Evolutionary conservation across 352 stramenopile genomes (phyloP).

Genomic region (Pythium sp.): DNA sequence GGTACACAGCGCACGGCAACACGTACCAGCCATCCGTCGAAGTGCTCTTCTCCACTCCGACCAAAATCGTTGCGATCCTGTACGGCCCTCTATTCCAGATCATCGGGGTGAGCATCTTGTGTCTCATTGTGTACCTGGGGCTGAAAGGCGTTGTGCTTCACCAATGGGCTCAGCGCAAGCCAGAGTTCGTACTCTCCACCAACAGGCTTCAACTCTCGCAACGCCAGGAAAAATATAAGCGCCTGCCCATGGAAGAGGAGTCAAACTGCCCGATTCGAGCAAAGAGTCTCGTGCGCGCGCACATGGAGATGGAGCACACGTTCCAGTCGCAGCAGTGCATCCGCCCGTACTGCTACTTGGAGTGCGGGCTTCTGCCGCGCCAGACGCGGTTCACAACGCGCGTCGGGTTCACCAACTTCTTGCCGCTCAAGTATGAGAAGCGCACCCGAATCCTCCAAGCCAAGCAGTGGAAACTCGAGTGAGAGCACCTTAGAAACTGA

Average conservation of each 20-base stretch:
- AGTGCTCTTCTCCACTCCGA: constrained; percentile 10
- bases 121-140: constrained; percentile 9
- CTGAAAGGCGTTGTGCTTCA: constrained; percentile 16
- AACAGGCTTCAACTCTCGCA: background rate
- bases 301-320: constrained; percentile 36
- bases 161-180: background rate
- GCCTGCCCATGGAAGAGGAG: constrained; percentile 52
- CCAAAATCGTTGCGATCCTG: constrained; percentile 19
- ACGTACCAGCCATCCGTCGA: constrained; percentile 27
- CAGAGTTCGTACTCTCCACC: background rate
- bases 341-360: constrained; percentile 49
- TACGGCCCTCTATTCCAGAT: constrained; percentile 22
- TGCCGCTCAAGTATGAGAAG: constrained; percentile 40
- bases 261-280: constrained; percentile 44
- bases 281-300: constrained; percentile 41
- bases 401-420: constrained; percentile 45
- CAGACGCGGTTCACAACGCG: constrained; percentile 48
- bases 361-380: constrained; percentile 50
- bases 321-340: constrained; percentile 40
- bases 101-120: constrained; percentile 14
- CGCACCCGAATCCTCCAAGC: constrained; percentile 13
- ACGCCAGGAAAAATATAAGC: constrained; percentile 25
- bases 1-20: constrained; percentile 24
- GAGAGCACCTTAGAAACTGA: background rate
- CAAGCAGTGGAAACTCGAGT: constrained; percentile 15